These are phyloP conservation scores for Parietaria judaica DNA, from an alignment of 306 rosid species.

Conservation along the genomic window DNA sequence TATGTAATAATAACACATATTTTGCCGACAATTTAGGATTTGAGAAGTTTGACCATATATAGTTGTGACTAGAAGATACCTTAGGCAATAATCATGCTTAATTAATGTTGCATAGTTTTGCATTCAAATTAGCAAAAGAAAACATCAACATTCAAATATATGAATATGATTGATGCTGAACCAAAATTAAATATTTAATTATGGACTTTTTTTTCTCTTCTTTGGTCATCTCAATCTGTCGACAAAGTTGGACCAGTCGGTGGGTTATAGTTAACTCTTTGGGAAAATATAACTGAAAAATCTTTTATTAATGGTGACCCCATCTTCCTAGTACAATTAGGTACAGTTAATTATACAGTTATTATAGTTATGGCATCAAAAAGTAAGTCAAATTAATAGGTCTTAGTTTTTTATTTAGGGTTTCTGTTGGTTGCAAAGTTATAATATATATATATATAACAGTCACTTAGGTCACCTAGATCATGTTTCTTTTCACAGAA, in stretches of 20 bases:
- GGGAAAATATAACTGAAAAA: neutral
- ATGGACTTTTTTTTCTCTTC: neutral
- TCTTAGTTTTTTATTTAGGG: too few relatives aligned
- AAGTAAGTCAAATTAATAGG: neutral
- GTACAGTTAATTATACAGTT: neutral
- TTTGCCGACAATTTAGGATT: conserved; percentile 3
- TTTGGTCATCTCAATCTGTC: neutral
- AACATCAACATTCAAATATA: neutral
- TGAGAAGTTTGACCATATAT: neutral
- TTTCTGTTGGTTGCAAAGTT: too few relatives aligned
- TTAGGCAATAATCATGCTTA: neutral
- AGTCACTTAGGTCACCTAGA: too few relatives aligned
- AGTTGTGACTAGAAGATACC: neutral
- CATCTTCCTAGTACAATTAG: neutral
- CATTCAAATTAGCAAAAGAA: too few relatives aligned
- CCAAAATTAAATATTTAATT: neutral
- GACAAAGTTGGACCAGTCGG: conserved; percentile 8
- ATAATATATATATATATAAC: too few relatives aligned
- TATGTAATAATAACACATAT: neutral
- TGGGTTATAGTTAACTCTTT: conserved; percentile 1
- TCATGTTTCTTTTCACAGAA: too few relatives aligned
- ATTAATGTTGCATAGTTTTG: too few relatives aligned
- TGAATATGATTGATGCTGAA: conserved; percentile 4
- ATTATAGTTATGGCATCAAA: neutral
- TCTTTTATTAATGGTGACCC: conserved; percentile 2